Percentiles rank a stretch among this genome's conserved stretches.
These are phyloP conservation scores for Trichoderma sp. DNA, from an alignment of 2,329 filamentous ascomycete species.

Conservation along the genomic window DNA sequence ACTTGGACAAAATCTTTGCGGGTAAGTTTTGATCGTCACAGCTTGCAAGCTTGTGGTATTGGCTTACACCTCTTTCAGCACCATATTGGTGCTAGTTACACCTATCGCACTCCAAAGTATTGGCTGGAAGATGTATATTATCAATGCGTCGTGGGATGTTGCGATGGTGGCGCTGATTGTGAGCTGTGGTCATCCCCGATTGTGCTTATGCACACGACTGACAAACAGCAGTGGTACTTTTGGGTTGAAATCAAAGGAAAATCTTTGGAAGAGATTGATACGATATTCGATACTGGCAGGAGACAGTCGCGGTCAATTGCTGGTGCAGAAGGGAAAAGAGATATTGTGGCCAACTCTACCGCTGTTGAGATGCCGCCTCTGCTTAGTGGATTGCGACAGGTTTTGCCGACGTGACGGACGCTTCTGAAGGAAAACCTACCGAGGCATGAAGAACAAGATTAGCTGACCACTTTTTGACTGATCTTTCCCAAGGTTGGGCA, in stretches of 20 bases:
- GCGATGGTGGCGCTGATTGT: not conserved
- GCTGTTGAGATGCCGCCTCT: not conserved
- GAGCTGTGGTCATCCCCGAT: not conserved
- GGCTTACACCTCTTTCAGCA: not conserved
- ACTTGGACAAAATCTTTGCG: not conserved
- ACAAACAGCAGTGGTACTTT: not conserved
- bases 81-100: not conserved
- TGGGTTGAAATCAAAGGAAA: not conserved
- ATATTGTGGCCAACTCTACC: not conserved
- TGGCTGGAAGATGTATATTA: not conserved
- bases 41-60: not conserved
- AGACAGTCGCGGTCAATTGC: not conserved
- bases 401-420: not conserved
- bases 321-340: not conserved
- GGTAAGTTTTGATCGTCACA: not conserved
- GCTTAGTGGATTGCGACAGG: not conserved
- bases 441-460: not conserved
- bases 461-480: not conserved
- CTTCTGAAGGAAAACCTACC: not conserved
- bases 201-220: not conserved
- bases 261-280: not conserved
- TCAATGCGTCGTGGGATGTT: not conserved
- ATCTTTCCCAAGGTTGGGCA: no score
- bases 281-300: not conserved
- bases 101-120: not conserved